Evolutionary conservation across 2,329 filamentous ascomycete genomes (phyloP), one percentile per base, ranked within the genome.

Genomic region (Raffaelea ambrosiae): DNA sequence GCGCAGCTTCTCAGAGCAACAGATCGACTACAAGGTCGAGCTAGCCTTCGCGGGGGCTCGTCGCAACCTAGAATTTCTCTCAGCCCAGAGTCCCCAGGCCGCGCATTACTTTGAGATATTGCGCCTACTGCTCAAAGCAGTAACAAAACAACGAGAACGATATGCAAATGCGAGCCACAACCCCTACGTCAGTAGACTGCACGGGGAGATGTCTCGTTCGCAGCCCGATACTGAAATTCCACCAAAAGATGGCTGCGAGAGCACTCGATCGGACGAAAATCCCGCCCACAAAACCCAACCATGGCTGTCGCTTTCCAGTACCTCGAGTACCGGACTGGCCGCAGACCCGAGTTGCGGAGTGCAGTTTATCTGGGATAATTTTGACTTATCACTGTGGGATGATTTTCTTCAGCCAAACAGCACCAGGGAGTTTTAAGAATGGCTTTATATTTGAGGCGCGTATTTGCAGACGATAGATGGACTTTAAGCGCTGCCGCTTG

Each of bases 121-220:
- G 13, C 35, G 44, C 2, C 42, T 54, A 16, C 52, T 55, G n/a
- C 52, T 45, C n/a, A 47, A 44, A 4, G 54, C 55, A 29, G 54
- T 55, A 9, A 43, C 49, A 9, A 53, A 46, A 14, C 46, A 48
- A 43, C 48, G 48, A 5, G 40, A 33, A 23, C 41, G 36, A 4
- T 19, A 39, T 50, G 72, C 72, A 0, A 69, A 74, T 43, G 58
- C 63, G 5, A 66, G 68, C 0, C 58, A 67, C 2, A 66, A 69
- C 1, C 58, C 67, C 1, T 67, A 74, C 26, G 36, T 47, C 52
- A 40, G 42, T 36, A 35, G 38, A n/a, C 36, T 48, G 4, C 10
- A 18, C 26, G 26, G 22, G 9, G 11, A 13, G 9, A 16, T 14
- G 35, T 16, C 16, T 9, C 35, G 7, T 5, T 38, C 35, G 7